Conservation (phyloP, 106 monocot genomes). For the Chionographis japonica region DNA sequence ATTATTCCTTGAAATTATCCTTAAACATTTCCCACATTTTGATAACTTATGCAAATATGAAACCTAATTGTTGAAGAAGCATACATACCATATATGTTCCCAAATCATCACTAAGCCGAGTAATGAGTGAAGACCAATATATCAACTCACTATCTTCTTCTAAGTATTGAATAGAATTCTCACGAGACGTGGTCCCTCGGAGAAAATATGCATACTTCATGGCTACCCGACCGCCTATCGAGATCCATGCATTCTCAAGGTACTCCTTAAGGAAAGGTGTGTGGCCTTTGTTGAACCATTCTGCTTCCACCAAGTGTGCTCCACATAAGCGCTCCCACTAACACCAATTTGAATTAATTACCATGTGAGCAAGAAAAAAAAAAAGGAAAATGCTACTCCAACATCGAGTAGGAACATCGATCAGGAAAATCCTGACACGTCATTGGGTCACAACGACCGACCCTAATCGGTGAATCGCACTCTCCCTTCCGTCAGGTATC, state of each 20-base stretch:
- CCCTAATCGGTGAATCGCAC: too few relatives aligned
- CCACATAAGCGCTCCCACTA: conserved; percentile 1
- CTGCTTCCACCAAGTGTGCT: conserved; percentile 1
- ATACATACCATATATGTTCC: not conserved
- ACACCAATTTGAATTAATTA: too few relatives aligned
- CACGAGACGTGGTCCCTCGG: too few relatives aligned
- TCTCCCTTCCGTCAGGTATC: too few relatives aligned
- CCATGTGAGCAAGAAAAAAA: too few relatives aligned
- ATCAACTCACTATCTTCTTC: not conserved
- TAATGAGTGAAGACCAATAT: not conserved
- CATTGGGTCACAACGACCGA: too few relatives aligned
- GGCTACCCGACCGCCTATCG: not conserved
- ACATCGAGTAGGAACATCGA: too few relatives aligned
- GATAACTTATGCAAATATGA: too few relatives aligned
- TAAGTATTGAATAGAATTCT: not conserved
- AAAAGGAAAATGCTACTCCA: too few relatives aligned
- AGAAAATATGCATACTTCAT: conserved; percentile 2
- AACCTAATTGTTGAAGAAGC: not conserved
- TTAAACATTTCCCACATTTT: too few relatives aligned
- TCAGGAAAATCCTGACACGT: too few relatives aligned
- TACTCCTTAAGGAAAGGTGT: conserved; percentile 1
- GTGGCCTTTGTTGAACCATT: conserved; percentile 9
- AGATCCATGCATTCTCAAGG: conserved; percentile 6
- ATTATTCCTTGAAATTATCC: too few relatives aligned
- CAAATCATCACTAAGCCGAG: conserved; percentile 3